Conservation (phyloP, 2,329 filamentous ascomycete genomes). For the Aspergillus neotritici region DNA sequence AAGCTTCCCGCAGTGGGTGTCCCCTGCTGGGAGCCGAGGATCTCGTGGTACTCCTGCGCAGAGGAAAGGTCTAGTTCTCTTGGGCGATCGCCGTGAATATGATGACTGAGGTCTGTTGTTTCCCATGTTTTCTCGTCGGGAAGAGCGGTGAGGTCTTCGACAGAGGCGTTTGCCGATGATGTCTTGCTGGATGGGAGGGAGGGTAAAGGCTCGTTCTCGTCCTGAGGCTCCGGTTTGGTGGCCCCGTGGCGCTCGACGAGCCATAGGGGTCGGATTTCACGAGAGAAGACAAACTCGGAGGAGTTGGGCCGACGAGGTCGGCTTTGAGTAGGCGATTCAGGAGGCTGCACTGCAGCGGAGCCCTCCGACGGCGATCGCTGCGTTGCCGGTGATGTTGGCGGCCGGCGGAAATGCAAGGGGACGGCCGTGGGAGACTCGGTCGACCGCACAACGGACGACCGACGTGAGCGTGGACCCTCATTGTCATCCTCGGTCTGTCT, state of each 20-base stretch:
- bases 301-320: constrained; percentile 46
- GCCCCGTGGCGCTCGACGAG: constrained; percentile 63
- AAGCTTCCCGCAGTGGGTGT: constrained; percentile 61
- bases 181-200: constrained; percentile 48
- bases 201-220: constrained; percentile 39
- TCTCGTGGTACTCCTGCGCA: constrained; percentile 33
- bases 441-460: constrained; percentile 24
- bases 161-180: constrained; percentile 44
- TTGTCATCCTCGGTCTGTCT: constrained; percentile 8
- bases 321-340: constrained; percentile 39
- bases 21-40: constrained; percentile 58
- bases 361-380: constrained; percentile 38
- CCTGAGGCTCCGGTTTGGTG: constrained; percentile 36
- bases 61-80: constrained; percentile 31
- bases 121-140: constrained; percentile 29
- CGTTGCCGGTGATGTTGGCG: constrained; percentile 42
- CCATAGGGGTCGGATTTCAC: constrained; percentile 75
- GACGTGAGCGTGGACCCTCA: constrained; percentile 18
- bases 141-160: constrained; percentile 35
- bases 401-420: constrained; percentile 52
- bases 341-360: constrained; percentile 32
- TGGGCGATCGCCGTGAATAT: constrained; percentile 17
- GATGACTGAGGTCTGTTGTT: constrained; percentile 21
- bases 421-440: constrained; percentile 49
- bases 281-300: constrained; percentile 48